These are phyloP conservation scores for Gnomoniopsis sp. DNA, from an alignment of 2,329 filamentous ascomycete genomes.

Conservation along the genomic window DNA sequence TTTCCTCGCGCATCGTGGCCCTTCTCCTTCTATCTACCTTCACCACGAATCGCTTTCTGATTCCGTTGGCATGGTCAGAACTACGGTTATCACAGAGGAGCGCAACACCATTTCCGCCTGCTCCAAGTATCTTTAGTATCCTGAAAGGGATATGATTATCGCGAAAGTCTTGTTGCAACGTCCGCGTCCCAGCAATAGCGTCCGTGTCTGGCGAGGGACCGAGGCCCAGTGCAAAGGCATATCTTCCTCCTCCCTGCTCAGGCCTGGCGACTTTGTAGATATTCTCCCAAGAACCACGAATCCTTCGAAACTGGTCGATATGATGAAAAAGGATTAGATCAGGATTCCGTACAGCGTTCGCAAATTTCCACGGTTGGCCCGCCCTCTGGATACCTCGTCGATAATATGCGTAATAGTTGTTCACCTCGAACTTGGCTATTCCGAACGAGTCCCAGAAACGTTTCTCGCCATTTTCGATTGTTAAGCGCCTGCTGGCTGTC, in stretches of 20 bases:
- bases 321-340: neutral
- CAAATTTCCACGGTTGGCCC: neutral
- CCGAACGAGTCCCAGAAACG: too few relatives aligned
- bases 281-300: neutral
- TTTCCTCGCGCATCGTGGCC: neutral
- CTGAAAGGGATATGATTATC: neutral
- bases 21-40: neutral
- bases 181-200: neutral
- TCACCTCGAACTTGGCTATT: neutral
- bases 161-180: neutral
- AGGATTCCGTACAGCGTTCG: neutral
- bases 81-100: neutral
- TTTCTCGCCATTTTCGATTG: too few relatives aligned
- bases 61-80: too few relatives aligned
- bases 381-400: neutral
- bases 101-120: neutral
- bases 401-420: neutral
- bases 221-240: neutral
- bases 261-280: neutral
- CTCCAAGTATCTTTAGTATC: neutral
- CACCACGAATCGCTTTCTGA: neutral
- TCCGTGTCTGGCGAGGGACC: neutral
- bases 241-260: neutral
- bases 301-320: neutral
- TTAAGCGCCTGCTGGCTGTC: too few relatives aligned